Conservation (phyloP, 2,329 filamentous ascomycete genomes). For the Xylariaceae sp. region DNA sequence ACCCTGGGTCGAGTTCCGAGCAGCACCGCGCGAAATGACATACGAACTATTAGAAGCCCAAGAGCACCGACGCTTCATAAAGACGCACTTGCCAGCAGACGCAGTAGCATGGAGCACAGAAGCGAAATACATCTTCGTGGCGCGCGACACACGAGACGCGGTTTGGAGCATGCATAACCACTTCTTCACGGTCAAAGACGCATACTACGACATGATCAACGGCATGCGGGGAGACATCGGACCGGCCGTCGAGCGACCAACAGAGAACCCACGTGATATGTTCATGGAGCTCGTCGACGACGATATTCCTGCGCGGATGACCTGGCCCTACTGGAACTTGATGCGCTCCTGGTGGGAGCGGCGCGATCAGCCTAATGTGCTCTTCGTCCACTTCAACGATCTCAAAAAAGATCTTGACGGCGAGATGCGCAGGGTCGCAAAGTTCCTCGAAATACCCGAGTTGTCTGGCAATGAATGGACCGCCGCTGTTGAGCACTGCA, state of each 20-base stretch:
- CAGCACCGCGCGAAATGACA: not conserved
- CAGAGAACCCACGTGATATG: slow-evolving; percentile 3
- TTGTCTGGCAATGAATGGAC: slow-evolving; percentile 3
- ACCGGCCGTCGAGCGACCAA: not conserved
- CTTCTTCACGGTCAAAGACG: not conserved
- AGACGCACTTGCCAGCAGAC: slow-evolving; percentile 6
- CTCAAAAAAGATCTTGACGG: slow-evolving; percentile 5
- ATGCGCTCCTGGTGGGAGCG: slow-evolving; percentile 4
- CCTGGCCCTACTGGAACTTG: slow-evolving; percentile 4
- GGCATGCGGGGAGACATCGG: slow-evolving; percentile 2
- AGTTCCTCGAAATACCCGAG: slow-evolving; percentile 7
- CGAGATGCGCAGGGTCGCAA: slow-evolving; percentile 9
- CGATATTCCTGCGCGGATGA: not conserved
- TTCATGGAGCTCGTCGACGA: slow-evolving; percentile 3
- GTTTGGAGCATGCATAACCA: slow-evolving; percentile 9
- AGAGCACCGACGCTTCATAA: slow-evolving; percentile 2
- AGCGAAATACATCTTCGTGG: slow-evolving; percentile 6
- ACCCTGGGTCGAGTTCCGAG: not conserved
- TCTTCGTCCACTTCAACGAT: slow-evolving; percentile 7
- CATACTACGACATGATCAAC: not conserved
- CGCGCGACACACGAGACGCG: not conserved
- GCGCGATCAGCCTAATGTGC: slow-evolving; percentile 4
- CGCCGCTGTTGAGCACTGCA: slow-evolving; percentile 7
- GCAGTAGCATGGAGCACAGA: slow-evolving; percentile 1
- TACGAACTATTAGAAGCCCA: slow-evolving; percentile 1